phyloP scores from a whole-genome alignment of 176 grass and related monocot species.

The Eragrostis nindensis region DNA sequence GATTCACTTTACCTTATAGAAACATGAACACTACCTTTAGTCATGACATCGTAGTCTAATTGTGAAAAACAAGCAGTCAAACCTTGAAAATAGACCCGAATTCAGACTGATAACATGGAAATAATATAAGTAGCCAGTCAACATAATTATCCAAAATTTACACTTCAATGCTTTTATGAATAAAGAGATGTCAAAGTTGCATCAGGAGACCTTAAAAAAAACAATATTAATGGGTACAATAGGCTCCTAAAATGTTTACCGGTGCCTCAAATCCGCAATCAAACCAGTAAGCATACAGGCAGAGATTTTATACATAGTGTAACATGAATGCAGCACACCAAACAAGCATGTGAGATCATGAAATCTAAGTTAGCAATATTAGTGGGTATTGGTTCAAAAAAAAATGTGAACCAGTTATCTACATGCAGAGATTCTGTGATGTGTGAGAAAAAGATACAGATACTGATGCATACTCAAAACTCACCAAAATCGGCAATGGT shows the following conservation, averaged over 20 bases:
- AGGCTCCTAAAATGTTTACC: constrained; percentile 24
- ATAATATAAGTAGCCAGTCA: background rate
- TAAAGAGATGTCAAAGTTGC: constrained; percentile 7
- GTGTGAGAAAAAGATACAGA: background rate
- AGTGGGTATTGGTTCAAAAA: constrained; percentile 11
- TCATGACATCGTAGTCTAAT: background rate
- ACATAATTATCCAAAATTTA: constrained; percentile 1
- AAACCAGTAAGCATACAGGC: constrained; percentile 31
- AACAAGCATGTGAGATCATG: too few relatives aligned
- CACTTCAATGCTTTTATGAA: background rate
- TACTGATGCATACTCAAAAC: constrained; percentile 31
- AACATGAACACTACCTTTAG: background rate
- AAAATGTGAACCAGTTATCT: constrained; percentile 26
- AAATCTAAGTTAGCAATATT: background rate
- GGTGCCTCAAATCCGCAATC: constrained; percentile 12
- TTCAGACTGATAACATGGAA: background rate
- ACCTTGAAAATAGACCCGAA: background rate
- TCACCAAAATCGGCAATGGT: constrained; percentile 96
- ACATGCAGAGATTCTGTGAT: background rate
- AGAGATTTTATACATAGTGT: constrained; percentile 6
- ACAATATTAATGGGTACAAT: constrained; percentile 2
- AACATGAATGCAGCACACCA: background rate
- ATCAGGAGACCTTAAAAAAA: background rate
- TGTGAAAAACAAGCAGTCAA: constrained; percentile 4
- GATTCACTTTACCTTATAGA: constrained; percentile 10